Base-by-base conservation (phyloP, 2,329 filamentous ascomycete genomes). In the Fusarium mundagurra region DNA sequence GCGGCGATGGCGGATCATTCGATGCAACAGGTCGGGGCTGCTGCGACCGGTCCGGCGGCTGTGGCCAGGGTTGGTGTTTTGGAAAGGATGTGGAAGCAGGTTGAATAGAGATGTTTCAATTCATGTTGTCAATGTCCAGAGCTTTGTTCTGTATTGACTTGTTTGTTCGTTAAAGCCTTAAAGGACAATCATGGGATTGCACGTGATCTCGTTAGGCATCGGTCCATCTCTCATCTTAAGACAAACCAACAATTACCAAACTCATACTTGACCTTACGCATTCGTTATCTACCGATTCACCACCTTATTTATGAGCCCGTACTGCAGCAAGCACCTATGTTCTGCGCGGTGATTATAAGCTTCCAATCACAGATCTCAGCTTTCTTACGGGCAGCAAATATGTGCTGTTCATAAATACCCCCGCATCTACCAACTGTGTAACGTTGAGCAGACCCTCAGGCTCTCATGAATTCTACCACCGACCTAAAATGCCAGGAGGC, bases 1-100 rank as follows among this genome's bases (percentile, higher is more conserved):
- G 55, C 55, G 31, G 55, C 55, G 20, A 59, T 59, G 55, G 55
- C 41, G 11, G 55, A 59, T 29, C 55, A 59, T 10, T 34, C 31
- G 41, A 59, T 59, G 41, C 55, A 59, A 6, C 55, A 48, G n/a
- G 41, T 59, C 2, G 55, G 55, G 1, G 55, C 55, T 17, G 31
- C 18, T 13, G 41, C 55, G 1, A 34, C 55, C 10, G 55, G 55
- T 8, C 55, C 41, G 0, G 55, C 55, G 2, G 55, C 55, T 3
- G 31, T 59, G n/a, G 55, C 55, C 1, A 48, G 55, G 18, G 55
- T 59, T 29, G 55, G 55, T 1, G 31, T 14, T n/a, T 6, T 59
- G 18, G 55, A 59, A 1, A 50, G 5, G n/a, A 59, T 59, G 31
- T 59, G 55, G 41, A 59, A 50, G 2, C 39, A 59, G 18, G 51